Evolutionary conservation across 208 protist genomes (phyloP).

Genomic region (Crithidia fasciculata): DNA sequence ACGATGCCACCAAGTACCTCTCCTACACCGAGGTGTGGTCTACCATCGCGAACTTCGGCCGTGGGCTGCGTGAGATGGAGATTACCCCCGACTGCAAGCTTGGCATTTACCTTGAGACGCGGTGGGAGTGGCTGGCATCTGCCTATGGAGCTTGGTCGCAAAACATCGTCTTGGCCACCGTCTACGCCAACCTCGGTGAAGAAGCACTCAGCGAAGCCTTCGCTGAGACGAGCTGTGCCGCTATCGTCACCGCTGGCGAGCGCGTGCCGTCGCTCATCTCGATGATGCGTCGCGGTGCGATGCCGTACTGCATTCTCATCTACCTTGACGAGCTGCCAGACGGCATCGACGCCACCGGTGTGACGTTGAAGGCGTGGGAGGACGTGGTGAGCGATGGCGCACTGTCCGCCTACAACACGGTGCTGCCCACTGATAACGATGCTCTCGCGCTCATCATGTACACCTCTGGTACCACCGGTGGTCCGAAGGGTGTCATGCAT

Average conservation of each 20-base stretch:
- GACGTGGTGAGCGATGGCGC: conserved; percentile 44
- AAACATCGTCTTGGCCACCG: conserved; percentile 69
- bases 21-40: conserved; percentile 65
- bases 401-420: conserved; percentile 50
- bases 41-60: conserved; percentile 52
- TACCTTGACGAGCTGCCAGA: conserved; percentile 57
- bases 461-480: conserved; percentile 90
- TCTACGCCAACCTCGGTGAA: conserved; percentile 88
- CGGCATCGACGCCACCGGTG: conserved; percentile 15
- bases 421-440: conserved; percentile 47
- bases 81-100: conserved; percentile 43
- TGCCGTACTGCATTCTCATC: conserved; percentile 56
- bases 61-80: conserved; percentile 55
- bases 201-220: conserved; percentile 84
- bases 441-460: conserved; percentile 84
- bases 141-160: conserved; percentile 74
- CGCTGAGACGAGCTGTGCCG: conserved; percentile 62
- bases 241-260: conserved; percentile 74
- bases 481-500: conserved; percentile 90
- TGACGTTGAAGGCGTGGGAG: conserved; percentile 46
- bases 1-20: conserved; percentile 54
- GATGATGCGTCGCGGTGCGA: conserved; percentile 55
- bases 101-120: conserved; percentile 85
- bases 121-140: conserved; percentile 84
- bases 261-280: conserved; percentile 51